Evolutionary conservation across 202 grass and related monocot species (phyloP).

Genomic region (Miscanthus sacchariflorus): DNA sequence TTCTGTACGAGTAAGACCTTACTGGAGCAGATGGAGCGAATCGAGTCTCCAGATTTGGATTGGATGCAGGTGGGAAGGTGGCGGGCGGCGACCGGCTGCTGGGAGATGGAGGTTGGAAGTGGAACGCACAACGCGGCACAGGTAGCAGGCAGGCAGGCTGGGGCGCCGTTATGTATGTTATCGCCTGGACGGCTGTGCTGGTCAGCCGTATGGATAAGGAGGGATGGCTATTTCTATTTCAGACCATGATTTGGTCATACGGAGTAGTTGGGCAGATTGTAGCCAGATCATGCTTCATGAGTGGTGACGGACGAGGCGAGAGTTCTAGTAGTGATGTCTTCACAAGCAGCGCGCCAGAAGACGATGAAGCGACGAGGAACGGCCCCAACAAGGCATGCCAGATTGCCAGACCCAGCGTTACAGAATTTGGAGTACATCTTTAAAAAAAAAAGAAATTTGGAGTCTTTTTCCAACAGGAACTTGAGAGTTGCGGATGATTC

Average conservation of each 20-base stretch:
- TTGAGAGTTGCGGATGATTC: background rate
- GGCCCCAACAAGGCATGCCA: background rate
- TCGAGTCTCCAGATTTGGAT: background rate
- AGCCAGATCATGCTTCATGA: background rate
- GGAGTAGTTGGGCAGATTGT: background rate
- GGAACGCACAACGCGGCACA: conserved; percentile 6
- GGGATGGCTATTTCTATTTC: background rate
- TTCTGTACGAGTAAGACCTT: background rate
- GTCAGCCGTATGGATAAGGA: conserved; percentile 23
- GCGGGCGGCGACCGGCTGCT: background rate
- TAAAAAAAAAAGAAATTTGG: no score
- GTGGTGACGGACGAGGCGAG: background rate
- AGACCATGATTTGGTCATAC: background rate
- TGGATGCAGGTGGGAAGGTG: conserved; percentile 19
- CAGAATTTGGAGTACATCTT: no score
- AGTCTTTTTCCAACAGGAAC: background rate
- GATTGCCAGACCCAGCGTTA: no score
- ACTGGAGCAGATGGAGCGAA: background rate
- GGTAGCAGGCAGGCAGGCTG: background rate
- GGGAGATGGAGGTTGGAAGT: background rate
- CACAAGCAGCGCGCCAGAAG: background rate
- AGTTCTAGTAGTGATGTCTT: no score
- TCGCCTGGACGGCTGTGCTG: conserved; percentile 20
- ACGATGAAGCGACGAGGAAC: background rate
- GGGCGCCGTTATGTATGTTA: background rate